These are phyloP conservation scores for Podaxis carcinomalis DNA, from an alignment of 768 basidiomycete species.

Conservation along the genomic window DNA sequence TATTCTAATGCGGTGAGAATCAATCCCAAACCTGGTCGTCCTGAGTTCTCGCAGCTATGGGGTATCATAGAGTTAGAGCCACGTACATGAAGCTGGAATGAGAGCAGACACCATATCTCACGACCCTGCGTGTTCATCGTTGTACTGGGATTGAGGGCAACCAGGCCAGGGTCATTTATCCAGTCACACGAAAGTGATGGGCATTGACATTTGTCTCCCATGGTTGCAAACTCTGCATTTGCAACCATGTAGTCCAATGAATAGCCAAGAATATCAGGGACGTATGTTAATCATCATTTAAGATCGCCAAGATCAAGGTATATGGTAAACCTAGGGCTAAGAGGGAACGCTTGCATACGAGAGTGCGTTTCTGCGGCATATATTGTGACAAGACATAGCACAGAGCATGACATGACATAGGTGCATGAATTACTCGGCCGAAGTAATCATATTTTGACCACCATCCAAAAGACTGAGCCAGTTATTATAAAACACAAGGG, in stretches of 20 bases:
- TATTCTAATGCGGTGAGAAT: constrained; percentile 14
- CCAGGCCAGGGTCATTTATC: no score
- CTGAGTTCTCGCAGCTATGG: neutral
- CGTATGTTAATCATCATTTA: neutral
- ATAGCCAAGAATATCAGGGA: no score
- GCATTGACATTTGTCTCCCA: no score
- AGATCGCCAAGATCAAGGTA: neutral
- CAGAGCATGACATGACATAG: constrained; percentile 4
- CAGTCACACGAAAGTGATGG: no score
- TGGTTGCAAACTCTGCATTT: no score
- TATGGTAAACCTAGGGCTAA: neutral
- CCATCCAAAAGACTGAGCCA: constrained; percentile 15
- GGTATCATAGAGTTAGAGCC: neutral
- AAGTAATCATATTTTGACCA: constrained; percentile 15
- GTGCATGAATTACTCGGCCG: neutral
- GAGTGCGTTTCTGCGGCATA: constrained; percentile 1
- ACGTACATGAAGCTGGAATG: neutral
- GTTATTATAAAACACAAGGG: constrained; percentile 12
- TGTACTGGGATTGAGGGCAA: no score
- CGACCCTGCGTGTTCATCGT: neutral
- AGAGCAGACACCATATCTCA: constrained; percentile 12
- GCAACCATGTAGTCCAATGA: no score
- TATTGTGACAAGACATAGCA: constrained; percentile 9
- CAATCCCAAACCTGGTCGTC: constrained; percentile 12
- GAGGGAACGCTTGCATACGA: neutral